A percentile compares a stretch with the other conserved stretches of the same genome.
Evolutionary conservation across 1,139 yeast species (phyloP).

Genomic region (Sugiyamaella grinbergsii): DNA sequence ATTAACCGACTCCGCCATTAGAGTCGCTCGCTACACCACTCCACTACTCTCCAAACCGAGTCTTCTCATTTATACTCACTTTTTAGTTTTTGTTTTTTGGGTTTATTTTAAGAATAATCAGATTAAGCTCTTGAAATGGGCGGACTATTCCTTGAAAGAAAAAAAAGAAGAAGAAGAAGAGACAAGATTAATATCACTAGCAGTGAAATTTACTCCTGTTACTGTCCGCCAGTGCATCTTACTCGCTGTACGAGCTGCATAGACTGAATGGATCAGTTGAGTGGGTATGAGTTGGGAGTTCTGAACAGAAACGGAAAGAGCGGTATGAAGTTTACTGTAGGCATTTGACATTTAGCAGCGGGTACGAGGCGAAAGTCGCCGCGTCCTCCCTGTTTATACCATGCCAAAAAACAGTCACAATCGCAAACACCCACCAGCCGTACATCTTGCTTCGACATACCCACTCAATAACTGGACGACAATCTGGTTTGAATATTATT

Average conservation of each 20-base stretch:
- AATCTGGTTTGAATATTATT: slow-evolving; percentile 9
- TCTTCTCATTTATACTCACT: slow-evolving; percentile 27
- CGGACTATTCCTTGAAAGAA: slow-evolving; percentile 60
- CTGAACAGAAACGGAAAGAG: slow-evolving; percentile 3
- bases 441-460: background rate
- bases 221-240: background rate
- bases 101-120: slow-evolving; percentile 51
- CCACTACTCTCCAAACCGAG: too few species aligned
- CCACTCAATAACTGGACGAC: slow-evolving; percentile 10
- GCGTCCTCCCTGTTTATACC: too few species aligned
- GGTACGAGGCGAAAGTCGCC: too few species aligned
- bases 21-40: too few species aligned
- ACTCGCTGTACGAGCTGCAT: background rate
- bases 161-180: slow-evolving; percentile 19
- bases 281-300: slow-evolving; percentile 14
- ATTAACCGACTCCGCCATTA: too few species aligned
- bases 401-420: slow-evolving; percentile 6
- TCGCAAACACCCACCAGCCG: slow-evolving; percentile 7
- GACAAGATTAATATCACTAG: background rate
- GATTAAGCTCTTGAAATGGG: slow-evolving; percentile 53
- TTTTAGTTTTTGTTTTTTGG: slow-evolving; percentile 23
- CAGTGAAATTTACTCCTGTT: slow-evolving; percentile 15
- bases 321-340: slow-evolving; percentile 5
- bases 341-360: too few species aligned
- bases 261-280: background rate